phyloP scores from a whole-genome alignment of 164 flowering plant genomes.

The Chloranthus sessilifolius region DNA sequence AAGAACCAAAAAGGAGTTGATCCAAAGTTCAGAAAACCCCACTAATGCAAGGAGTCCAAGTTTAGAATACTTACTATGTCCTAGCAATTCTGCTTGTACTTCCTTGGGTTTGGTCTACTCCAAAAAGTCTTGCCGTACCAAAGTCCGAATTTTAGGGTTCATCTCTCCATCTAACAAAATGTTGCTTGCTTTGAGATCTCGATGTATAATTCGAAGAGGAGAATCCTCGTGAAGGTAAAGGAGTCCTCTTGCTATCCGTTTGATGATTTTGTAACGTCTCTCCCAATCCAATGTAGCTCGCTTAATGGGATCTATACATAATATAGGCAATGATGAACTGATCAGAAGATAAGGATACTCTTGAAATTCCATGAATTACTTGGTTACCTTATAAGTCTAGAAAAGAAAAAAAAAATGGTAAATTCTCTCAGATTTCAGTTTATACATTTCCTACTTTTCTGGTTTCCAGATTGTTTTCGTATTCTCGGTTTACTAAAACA shows the following conservation, averaged over 20 bases:
- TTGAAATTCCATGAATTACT: too few relatives aligned
- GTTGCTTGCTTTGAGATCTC: constrained; percentile 57
- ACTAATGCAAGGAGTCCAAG: too few relatives aligned
- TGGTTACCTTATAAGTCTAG: too few relatives aligned
- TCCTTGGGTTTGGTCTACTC: constrained; percentile 17
- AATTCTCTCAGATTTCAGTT: too few relatives aligned
- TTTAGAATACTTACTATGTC: constrained; percentile 39
- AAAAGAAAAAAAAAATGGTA: too few relatives aligned
- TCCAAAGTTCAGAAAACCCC: too few relatives aligned
- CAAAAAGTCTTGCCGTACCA: constrained; percentile 37
- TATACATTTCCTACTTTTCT: too few relatives aligned
- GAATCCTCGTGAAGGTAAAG: constrained; percentile 62
- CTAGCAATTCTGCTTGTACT: constrained; percentile 23
- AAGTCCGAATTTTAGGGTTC: constrained; percentile 47
- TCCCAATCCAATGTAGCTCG: constrained; percentile 12
- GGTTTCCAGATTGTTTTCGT: too few relatives aligned
- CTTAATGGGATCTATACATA: not conserved
- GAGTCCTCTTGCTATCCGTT: constrained; percentile 49
- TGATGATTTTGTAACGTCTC: constrained; percentile 19
- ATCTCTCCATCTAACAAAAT: constrained; percentile 36
- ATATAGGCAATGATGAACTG: too few relatives aligned
- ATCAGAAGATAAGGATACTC: too few relatives aligned
- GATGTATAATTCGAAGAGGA: constrained; percentile 37
- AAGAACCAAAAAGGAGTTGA: too few relatives aligned
- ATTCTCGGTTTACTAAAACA: too few relatives aligned